A percentile compares a stretch with the other conserved stretches of the same genome.
Conservation (phyloP, 352 stramenopile genomes). For the Globisporangium splendens region DNA sequence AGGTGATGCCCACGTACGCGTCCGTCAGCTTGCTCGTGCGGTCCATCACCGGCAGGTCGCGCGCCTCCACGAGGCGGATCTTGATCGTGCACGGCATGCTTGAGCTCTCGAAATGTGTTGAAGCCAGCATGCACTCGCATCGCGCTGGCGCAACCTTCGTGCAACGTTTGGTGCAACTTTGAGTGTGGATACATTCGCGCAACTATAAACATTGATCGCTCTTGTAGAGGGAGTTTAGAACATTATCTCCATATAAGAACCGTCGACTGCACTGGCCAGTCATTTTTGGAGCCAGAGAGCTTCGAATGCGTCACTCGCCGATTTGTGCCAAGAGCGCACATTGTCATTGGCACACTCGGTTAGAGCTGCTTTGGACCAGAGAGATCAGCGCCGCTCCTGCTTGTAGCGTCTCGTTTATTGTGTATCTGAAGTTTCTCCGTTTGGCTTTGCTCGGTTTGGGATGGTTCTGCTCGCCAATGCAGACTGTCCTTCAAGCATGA, state of each 20-base stretch:
- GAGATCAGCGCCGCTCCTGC: too few relatives aligned
- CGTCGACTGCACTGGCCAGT: conserved; percentile 2
- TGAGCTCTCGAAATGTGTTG: background rate
- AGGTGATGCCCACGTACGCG: conserved; percentile 86
- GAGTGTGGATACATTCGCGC: background rate
- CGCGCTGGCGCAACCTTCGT: conserved; percentile 10
- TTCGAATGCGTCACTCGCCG: background rate
- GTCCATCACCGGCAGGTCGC: conserved; percentile 85
- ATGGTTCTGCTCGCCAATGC: conserved; percentile 20
- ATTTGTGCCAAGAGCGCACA: background rate
- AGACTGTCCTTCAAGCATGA: conserved; percentile 37
- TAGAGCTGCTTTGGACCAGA: too few relatives aligned
- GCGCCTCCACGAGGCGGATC: conserved; percentile 87
- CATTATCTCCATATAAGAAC: conserved; percentile 5
- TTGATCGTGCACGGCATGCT: conserved; percentile 90
- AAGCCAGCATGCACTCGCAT: background rate
- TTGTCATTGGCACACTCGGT: background rate
- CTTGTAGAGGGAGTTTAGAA: background rate
- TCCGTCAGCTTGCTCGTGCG: conserved; percentile 79
- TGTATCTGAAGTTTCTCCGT: background rate
- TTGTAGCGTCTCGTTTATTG: background rate
- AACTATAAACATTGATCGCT: background rate
- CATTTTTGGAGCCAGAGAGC: background rate
- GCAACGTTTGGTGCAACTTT: conserved; percentile 1
- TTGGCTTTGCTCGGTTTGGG: conserved; percentile 43